Evolutionary conservation across 495 filamentous ascomycete genomes (phyloP), one percentile per base, ranked within the genome.

Genomic region (Aspergillus bertholletiae): DNA sequence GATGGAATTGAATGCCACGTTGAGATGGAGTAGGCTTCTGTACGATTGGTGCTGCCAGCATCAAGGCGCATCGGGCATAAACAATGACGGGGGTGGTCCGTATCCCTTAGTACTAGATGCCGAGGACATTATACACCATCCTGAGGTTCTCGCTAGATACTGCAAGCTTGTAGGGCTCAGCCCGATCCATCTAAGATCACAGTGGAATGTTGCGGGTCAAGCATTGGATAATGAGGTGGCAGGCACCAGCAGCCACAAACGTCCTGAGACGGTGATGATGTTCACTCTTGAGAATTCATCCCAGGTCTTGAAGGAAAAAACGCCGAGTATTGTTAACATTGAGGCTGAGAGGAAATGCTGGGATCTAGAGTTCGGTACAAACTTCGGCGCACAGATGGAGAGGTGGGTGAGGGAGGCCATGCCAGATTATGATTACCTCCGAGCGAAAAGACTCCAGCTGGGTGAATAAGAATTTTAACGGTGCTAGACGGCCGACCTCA

Each of bases 391-490:
- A 43, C 59, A 57, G 34, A 35, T 76, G 5, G 68, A 67, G 49
- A 46, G 44, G 41, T 62, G 54, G 62, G 73, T 76, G 0, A 40
- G 51, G 28, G 62, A 50, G 11, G 68, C 69, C 2, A 74, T 75
- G 72, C 54, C 58, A 8, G 72, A 78, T 56, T 78, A 74, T 61
- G 63, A 72, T 44, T 71, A 64, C 57, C 55, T 78, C 23, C 62
- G 56, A 48, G 58, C 51, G 23, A 50, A 18, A 30, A 46, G 56
- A 15, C 34, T 37, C 1, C 34, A n/a, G 13, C 5, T 28, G 5
- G 8, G 8, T 5, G 26, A 28, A 5, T 8, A 28, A 28, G 26
- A 28, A 28, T 8, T 28, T 5, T 28, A 28, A 8, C 8, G 4
- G 8, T 4, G 4, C 26, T 28, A 28, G 26, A 5, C 26, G 26